Evolutionary conservation across 192 early-diverging fungal genomes (phyloP).

Genomic region (Funneliformis mosseae): DNA sequence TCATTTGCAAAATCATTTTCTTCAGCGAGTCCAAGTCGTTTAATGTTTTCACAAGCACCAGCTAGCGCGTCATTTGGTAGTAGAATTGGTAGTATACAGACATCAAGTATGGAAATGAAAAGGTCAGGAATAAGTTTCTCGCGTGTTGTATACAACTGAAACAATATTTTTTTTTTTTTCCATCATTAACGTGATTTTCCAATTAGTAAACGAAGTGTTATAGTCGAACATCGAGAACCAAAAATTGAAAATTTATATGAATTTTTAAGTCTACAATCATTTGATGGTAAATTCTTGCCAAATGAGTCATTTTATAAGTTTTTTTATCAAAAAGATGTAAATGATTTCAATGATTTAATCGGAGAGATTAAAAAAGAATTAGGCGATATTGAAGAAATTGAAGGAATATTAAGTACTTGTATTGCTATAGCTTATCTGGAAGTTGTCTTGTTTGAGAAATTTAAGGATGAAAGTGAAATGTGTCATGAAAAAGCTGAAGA

Average conservation of each 20-base stretch:
- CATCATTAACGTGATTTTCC: no score
- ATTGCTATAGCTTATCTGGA: neutral
- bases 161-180: no score
- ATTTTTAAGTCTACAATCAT: constrained; percentile 5
- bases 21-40: no score
- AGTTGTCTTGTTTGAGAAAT: neutral
- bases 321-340: neutral
- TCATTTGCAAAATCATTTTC: no score
- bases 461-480: constrained; percentile 16
- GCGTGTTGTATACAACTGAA: no score
- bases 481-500: constrained; percentile 22
- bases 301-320: neutral
- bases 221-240: neutral
- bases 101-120: no score
- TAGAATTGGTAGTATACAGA: no score
- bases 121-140: no score
- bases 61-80: no score
- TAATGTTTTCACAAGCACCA: no score
- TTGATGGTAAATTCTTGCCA: constrained; percentile 6
- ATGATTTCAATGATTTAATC: neutral
- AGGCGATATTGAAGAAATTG: neutral
- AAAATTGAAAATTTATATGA: neutral
- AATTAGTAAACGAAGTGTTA: neutral
- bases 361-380: neutral
- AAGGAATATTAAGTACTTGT: neutral